A percentile compares a stretch with the other conserved stretches of the same genome.
Conservation (phyloP, 208 protist species). For the Trypanosoma cruzi region DNA sequence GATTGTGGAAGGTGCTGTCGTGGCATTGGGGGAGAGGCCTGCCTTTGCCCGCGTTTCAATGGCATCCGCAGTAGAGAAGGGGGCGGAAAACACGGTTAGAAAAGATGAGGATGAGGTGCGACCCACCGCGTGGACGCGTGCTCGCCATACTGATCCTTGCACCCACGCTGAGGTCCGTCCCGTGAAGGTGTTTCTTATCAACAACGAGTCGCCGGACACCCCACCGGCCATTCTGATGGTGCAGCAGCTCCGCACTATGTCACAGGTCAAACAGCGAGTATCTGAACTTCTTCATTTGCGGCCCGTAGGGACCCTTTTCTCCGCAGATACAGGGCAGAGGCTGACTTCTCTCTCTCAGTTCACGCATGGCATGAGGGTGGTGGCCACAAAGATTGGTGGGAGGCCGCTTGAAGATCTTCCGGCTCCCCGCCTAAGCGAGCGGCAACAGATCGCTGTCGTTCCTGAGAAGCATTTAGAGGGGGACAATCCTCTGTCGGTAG, state of each 20-base stretch:
- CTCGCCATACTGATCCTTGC: neutral
- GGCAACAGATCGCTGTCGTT: neutral
- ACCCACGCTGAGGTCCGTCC: neutral
- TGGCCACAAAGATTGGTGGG: slow-evolving; percentile 22
- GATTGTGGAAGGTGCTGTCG: slow-evolving; percentile 34
- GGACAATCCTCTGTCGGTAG: neutral
- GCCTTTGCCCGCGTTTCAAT: neutral
- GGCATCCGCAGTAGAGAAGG: neutral
- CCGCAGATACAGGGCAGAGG: slow-evolving; percentile 12
- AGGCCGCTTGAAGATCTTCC: slow-evolving; percentile 1
- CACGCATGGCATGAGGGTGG: slow-evolving; percentile 13
- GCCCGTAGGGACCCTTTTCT: slow-evolving; percentile 28
- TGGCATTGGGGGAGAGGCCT: neutral
- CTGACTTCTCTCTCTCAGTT: slow-evolving; percentile 12
- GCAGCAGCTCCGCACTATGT: slow-evolving; percentile 21
- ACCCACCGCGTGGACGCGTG: neutral
- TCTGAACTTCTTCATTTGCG: slow-evolving; percentile 27
- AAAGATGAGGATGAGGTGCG: neutral
- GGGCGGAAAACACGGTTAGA: neutral
- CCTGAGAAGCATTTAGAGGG: neutral
- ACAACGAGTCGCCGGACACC: slow-evolving; percentile 21
- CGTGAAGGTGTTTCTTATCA: slow-evolving; percentile 21
- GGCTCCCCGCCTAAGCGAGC: neutral
- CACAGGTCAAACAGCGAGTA: slow-evolving; percentile 29
- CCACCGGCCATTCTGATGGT: slow-evolving; percentile 24